Base-by-base conservation (phyloP, 2,329 filamentous ascomycete species). In the Nemania bipapillata region DNA sequence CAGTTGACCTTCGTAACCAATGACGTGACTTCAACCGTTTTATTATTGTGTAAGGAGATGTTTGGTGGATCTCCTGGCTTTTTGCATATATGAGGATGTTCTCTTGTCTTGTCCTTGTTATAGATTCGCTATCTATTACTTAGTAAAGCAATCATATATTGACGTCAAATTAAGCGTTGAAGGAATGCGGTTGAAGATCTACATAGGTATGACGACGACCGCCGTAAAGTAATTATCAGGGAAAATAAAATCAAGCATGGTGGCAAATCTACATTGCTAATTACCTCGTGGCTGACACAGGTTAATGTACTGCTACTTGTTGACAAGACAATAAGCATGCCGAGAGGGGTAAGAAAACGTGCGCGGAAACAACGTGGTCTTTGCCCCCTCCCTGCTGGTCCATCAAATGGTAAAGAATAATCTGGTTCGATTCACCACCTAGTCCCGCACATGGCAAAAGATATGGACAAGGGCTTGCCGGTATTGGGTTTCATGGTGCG, bases 331-430 rank as follows among this genome's bases (percentile, higher is more conserved):
- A 54, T 56, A 61, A 68, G 58, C 57, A 66, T 69, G 66, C 53
- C 53, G 62, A 55, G 66, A 69, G 63, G 66, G 66, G 63, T 68
- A 69, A 56, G 17, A 50, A 69, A 69, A 69, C 66, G 66, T 69
- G 66, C 57, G 66, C 57, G 63, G 63, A 40, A 58, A 57, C 63
- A 61, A 69, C 62, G 63, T 69, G 63, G 53, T 57, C 49, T 45
- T 52, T 62, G 66, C 47, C 54, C 53, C 59, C 58, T 53, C 65
- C 57, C 42, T 57, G 52, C 58, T 56, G 26, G 35, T 4, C 42
- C 45, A 42, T 57, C 52, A 59, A 65, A 65, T 61, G 56, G 56
- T 50, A 54, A 66, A 60, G 54, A 42, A 57, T 57, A 57, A 63
- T 53, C 61, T 57, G 61, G 61, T 56, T 57, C 40, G 53, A 57